Conservation (phyloP, 2,329 filamentous ascomycete genomes). For the Coniochaeta hoffmannii region DNA sequence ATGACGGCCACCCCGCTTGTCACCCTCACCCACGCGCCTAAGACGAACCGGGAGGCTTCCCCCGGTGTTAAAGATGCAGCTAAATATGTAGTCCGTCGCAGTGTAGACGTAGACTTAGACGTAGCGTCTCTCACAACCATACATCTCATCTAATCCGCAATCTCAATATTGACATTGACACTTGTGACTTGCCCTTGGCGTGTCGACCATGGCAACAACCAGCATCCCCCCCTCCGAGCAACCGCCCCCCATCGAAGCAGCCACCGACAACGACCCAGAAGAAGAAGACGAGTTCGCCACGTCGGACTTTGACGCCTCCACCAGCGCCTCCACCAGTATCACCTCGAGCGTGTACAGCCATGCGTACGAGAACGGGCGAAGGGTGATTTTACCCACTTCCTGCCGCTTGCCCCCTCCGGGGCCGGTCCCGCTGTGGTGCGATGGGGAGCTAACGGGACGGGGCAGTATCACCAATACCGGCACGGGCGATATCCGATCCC, state of each 20-base stretch:
- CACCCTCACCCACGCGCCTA: not conserved
- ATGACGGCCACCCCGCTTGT: not conserved
- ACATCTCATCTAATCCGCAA: too few species aligned
- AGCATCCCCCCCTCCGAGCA: not conserved
- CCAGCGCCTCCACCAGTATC: not conserved
- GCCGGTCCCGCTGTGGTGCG: not conserved
- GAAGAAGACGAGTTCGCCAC: not conserved
- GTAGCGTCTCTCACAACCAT: too few species aligned
- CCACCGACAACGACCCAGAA: not conserved
- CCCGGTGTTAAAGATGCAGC: too few species aligned
- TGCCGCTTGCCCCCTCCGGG: too few species aligned
- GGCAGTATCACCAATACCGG: not conserved
- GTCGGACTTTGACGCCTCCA: not conserved
- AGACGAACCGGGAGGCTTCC: not conserved
- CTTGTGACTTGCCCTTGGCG: not conserved
- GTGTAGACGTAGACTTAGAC: too few species aligned
- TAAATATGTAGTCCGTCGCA: too few species aligned
- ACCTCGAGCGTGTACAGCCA: not conserved
- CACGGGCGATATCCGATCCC: constrained; percentile 33
- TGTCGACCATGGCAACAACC: not conserved
- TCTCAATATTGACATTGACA: too few species aligned
- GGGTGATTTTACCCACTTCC: not conserved
- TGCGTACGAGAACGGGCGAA: not conserved
- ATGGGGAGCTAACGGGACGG: not conserved
- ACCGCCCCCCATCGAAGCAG: not conserved